Evolutionary conservation across 2,329 filamentous ascomycete species (phyloP), one percentile per base, ranked within the genome.

Genomic region (Canariomyces notabilis): DNA sequence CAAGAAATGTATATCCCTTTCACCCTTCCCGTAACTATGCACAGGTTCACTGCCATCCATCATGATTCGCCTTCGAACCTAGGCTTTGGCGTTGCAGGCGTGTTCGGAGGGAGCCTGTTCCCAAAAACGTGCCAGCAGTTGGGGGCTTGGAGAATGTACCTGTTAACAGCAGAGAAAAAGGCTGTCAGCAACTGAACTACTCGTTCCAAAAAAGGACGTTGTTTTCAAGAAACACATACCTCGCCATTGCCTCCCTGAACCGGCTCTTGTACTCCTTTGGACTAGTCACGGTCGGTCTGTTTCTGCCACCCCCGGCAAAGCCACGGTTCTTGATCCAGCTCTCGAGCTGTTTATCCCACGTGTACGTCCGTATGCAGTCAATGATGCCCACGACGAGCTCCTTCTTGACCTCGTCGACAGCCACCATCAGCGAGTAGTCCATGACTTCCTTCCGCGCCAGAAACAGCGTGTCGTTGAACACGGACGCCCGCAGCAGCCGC

Each of bases 291-390:
- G 93, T 98, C 7, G 94, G 94, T 51, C 89, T 79, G 59, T 94
- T 87, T 47, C 86, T 81, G 22, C 83, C 83, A 48, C 83, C 82
- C 5, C 83, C 82, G 0, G 80, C 85, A 59, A 90, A 89, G 1
- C 87, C 93, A 32, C 91, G 85, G 62, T 97, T 90, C 67, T 98
- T 98, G 76, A 98, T 96, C 93, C 93, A 98, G 44, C 85, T 93
- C 70, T 98, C 93, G n/a, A 98, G 79, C 64, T 96, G 96, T 75
- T 98, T 98, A 72, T 98, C 93, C 89, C 93, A 98, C 0, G 93
- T 98, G 64, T 97, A 98, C 0, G 93, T 98, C 45, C 93, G 82
- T 56, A 98, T 97, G 64, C 93, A 97, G 65, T 98, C 91, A 54
- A 98, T 97, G 60, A 98, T 97, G 4, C 93, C 93, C 2, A 98